Evolutionary conservation across 495 filamentous ascomycete genomes (phyloP), one percentile per base, ranked within the genome.

Genomic region (Acidomyces sp.): DNA sequence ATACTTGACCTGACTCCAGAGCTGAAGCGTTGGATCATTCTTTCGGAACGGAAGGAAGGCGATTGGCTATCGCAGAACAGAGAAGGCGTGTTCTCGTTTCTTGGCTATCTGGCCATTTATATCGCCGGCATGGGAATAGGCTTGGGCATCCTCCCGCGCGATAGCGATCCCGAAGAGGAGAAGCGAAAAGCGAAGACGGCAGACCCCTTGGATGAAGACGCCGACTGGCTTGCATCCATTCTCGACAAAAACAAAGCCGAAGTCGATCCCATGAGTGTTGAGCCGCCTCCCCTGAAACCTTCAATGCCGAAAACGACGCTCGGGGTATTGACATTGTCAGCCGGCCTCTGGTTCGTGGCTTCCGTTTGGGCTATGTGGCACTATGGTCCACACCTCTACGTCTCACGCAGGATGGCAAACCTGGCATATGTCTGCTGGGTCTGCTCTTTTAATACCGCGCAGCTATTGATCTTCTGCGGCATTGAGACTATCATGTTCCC

Each of bases 401-500:
- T 95, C 4, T 96, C 90, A 3, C 77, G 90, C 21, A 75, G 90
- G 9, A 62, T 99, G 13, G 90, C 90, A 6, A 96, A 96, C 54
- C 73, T 94, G 38, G 86, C 90, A 0, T 99, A 99, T 54, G 64
- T 95, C 23, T 63, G 94, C 34, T 99, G 88, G 88, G 78, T 92
- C 12, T 65, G 75, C 10, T 77, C 85, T 4, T 96, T 86, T 68
- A 99, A 96, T 57, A 79, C 71, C 39, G 65, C 62, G 5, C 83
- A 94, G 55, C 60, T 99, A 13, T 65, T 81, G 3, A 62, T 78
- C 3, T 95, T 87, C 56, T 84, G 77, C 54, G 51, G 74, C 23
- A 68, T 85, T 11, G 88, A 96, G 56, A 74, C 68, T 12, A 29
- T 82, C 0, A 76, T 82, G 54, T 94, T 93, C 57, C 82, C 82